Percentiles rank a stretch among this genome's conserved stretches.
Evolutionary conservation across 176 grass and related monocot genomes (phyloP).

Genomic region (Secale cereale): DNA sequence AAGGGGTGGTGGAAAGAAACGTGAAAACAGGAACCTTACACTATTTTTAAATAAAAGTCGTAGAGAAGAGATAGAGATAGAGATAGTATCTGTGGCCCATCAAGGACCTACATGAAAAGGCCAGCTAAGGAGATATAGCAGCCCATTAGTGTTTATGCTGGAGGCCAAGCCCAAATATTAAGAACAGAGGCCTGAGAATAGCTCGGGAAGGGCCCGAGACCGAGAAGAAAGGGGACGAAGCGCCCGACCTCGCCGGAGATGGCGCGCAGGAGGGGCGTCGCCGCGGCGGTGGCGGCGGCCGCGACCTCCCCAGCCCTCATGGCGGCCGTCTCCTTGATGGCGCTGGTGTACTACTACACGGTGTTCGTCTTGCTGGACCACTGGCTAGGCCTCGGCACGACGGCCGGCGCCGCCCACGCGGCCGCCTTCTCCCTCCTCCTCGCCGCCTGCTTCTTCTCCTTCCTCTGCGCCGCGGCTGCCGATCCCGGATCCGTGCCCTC

Average conservation of each 20-base stretch:
- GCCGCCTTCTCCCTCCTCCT: constrained; percentile 54
- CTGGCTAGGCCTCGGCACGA: constrained; percentile 63
- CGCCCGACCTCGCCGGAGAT: constrained; percentile 31
- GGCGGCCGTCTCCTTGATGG: constrained; percentile 32
- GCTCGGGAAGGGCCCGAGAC: background rate
- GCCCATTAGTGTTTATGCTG: background rate
- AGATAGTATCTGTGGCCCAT: background rate
- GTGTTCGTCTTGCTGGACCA: constrained; percentile 78
- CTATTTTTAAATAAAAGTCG: too few species aligned
- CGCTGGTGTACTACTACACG: constrained; percentile 65
- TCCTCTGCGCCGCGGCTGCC: constrained; percentile 44
- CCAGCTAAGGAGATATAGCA: background rate
- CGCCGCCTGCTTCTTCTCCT: constrained; percentile 68
- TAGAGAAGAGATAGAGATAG: too few species aligned
- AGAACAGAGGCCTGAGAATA: background rate
- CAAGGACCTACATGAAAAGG: background rate
- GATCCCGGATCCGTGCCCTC: constrained; percentile 68
- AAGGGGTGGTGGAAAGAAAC: too few species aligned
- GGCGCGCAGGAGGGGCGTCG: constrained; percentile 45
- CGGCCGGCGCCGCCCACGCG: constrained; percentile 50
- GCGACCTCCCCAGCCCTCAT: constrained; percentile 44
- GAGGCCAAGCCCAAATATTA: background rate
- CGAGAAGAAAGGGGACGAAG: background rate
- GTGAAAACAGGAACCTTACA: too few species aligned
- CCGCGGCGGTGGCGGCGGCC: constrained; percentile 21